These are phyloP conservation scores for Fusarium sp. DNA, from an alignment of 2,329 filamentous ascomycete genomes.

Conservation along the genomic window DNA sequence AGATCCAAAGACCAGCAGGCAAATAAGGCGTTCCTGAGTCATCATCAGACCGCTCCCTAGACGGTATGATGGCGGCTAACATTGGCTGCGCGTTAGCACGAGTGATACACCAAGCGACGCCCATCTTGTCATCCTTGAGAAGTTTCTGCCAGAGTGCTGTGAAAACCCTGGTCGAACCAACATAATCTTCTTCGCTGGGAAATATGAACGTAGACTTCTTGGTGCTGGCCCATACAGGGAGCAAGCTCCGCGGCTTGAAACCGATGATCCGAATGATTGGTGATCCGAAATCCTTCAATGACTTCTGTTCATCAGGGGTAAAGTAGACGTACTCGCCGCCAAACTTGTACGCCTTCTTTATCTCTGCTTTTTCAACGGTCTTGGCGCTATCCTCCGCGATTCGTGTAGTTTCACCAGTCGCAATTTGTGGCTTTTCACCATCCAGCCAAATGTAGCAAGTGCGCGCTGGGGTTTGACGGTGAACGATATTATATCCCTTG, in stretches of 20 bases:
- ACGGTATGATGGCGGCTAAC: conserved; percentile 85
- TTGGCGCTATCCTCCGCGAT: conserved; percentile 82
- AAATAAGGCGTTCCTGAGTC: conserved; percentile 75
- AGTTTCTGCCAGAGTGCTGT: conserved; percentile 91
- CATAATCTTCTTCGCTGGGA: conserved; percentile 88
- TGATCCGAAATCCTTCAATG: conserved; percentile 82
- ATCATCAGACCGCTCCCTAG: conserved; percentile 73
- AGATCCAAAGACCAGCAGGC: conserved; percentile 89
- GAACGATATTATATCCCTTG: conserved; percentile 91
- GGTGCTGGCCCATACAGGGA: conserved; percentile 86
- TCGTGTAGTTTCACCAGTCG: conserved; percentile 77
- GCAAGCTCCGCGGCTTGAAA: conserved; percentile 83
- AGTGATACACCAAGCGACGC: conserved; percentile 88
- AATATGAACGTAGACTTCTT: conserved; percentile 94
- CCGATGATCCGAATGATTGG: conserved; percentile 90
- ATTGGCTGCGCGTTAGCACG: conserved; percentile 83
- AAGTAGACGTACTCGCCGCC: conserved; percentile 92
- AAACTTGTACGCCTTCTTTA: conserved; percentile 95
- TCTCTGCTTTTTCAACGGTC: conserved; percentile 82
- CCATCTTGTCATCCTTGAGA: conserved; percentile 81
- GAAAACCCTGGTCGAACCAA: conserved; percentile 94
- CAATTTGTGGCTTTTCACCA: conserved; percentile 87
- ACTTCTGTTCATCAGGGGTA: conserved; percentile 82
- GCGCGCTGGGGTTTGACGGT: conserved; percentile 82
- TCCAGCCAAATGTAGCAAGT: conserved; percentile 90